Percentiles rank a stretch among this genome's conserved stretches.
Conservation (phyloP, 257 asterid species). For the Prunella vulgaris region DNA sequence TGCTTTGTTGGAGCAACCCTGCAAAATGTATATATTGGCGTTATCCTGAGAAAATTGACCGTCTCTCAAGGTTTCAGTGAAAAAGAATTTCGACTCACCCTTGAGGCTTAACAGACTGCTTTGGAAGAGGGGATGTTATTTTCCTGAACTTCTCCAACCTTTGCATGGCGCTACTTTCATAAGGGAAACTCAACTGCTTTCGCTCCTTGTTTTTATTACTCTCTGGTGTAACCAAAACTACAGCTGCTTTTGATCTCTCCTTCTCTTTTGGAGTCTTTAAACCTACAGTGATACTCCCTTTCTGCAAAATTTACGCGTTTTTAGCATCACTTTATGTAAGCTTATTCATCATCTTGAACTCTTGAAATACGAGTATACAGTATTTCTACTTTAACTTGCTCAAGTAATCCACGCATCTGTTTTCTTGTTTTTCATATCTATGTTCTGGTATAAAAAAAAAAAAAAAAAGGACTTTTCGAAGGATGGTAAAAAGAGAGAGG, state of each 20-base stretch:
- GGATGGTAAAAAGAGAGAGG: not conserved
- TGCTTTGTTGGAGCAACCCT: constrained; percentile 32
- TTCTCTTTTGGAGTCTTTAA: constrained; percentile 26
- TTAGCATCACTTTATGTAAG: not conserved
- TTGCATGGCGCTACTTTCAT: constrained; percentile 30
- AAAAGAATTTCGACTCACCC: constrained; percentile 36
- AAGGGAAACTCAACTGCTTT: constrained; percentile 20
- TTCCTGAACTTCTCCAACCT: constrained; percentile 48
- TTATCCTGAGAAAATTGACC: constrained; percentile 6
- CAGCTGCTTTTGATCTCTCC: constrained; percentile 33
- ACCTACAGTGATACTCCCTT: constrained; percentile 16
- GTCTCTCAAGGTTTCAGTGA: not conserved
- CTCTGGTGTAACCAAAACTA: constrained; percentile 31
- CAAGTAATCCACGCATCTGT: no score
- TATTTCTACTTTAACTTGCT: no score
- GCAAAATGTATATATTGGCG: constrained; percentile 11
- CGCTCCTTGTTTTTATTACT: constrained; percentile 18
- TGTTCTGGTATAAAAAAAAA: no score
- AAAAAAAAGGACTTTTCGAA: no score
- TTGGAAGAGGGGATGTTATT: constrained; percentile 35
- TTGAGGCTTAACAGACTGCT: constrained; percentile 33
- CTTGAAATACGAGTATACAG: not conserved
- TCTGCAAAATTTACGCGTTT: constrained; percentile 30
- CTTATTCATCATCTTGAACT: not conserved
- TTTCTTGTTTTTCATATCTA: not conserved